Evolutionary conservation across 345 rosid species (phyloP), one percentile per base, ranked within the genome.

Genomic region (Heritiera fomes): DNA sequence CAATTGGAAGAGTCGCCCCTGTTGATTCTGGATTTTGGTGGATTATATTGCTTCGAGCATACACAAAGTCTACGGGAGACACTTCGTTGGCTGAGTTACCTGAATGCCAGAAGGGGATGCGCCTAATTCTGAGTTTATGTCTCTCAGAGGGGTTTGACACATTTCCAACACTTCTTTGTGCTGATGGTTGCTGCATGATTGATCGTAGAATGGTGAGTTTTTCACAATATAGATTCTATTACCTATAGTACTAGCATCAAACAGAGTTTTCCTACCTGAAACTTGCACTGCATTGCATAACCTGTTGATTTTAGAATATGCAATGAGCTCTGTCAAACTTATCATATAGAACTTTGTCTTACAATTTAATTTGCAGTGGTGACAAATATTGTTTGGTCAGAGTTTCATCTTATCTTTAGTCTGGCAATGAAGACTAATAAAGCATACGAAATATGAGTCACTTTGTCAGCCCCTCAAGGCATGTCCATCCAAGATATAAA

Each of bases 21-120:
- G 93, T 95, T 70, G 99, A 95, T 82, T 95, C 98, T 69, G 99
- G 97, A 52, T 95, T 95, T 84, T 93, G 99, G 98, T 93, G 99
- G 98, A 95, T 95, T 60, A 89, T 95, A 78, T 81, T 95, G 80
- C 98, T 95, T 38, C 87, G 96, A 64, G 97, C 98, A 46, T 95
- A 95, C 80, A 93, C 97, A 23, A 95, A 92, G 83, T 92, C 97
- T 43, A 95, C 98, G 0, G 96, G 99, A 52, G 98, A 95, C 81
- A 79, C 87, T 49, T 87, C 97, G 8, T 85, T 95, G 83, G 99
- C 98, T 58, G 98, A 93, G 75, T 80, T 79, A 79, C 96, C 98
- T 49, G 98, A 95, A 80, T 91, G 96, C 86, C 99, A 95, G 83
- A 95, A 93, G 93, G 99, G 98, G 62, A 95, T 95, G 87, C 97